Percentiles rank a stretch among this genome's conserved stretches.
These are phyloP conservation scores for Smithsoniella earleae DNA, from an alignment of 163 green algal species.

Conservation along the genomic window DNA sequence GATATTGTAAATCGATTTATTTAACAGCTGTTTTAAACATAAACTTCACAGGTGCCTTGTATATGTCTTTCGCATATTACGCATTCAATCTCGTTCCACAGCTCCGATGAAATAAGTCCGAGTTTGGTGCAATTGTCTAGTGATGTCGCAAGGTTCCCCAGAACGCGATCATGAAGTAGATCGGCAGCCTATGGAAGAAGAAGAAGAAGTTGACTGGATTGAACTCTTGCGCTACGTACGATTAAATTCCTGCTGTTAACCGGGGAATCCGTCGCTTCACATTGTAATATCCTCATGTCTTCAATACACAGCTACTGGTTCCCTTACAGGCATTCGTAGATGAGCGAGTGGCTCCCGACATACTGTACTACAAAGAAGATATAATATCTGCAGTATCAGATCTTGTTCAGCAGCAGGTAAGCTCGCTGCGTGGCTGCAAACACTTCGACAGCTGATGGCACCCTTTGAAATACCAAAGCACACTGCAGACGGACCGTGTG, in stretches of 20 bases:
- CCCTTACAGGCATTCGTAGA: conserved; percentile 18
- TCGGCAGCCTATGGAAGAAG: no score
- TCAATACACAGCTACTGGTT: background rate
- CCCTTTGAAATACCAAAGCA: background rate
- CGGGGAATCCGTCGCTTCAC: no score
- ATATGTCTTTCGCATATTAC: no score
- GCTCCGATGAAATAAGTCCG: no score
- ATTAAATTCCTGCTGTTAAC: background rate
- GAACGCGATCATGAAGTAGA: no score
- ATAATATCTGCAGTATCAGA: conserved; percentile 21
- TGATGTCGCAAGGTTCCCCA: no score
- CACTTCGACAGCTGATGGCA: background rate
- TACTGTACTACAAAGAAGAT: conserved; percentile 18
- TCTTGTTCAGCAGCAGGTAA: conserved; percentile 13
- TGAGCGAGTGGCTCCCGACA: conserved; percentile 10
- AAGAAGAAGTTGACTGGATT: conserved; percentile 28
- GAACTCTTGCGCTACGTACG: background rate
- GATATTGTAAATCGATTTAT: no score
- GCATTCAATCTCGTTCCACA: no score
- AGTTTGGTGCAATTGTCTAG: no score
- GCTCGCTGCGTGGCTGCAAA: no score
- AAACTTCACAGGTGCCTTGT: no score
- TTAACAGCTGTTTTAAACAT: no score
- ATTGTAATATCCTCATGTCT: background rate
- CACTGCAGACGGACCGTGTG: conserved; percentile 20